These are phyloP conservation scores for Desmodesmus armatus DNA, from an alignment of 139 green algal genomes.

Conservation along the genomic window DNA sequence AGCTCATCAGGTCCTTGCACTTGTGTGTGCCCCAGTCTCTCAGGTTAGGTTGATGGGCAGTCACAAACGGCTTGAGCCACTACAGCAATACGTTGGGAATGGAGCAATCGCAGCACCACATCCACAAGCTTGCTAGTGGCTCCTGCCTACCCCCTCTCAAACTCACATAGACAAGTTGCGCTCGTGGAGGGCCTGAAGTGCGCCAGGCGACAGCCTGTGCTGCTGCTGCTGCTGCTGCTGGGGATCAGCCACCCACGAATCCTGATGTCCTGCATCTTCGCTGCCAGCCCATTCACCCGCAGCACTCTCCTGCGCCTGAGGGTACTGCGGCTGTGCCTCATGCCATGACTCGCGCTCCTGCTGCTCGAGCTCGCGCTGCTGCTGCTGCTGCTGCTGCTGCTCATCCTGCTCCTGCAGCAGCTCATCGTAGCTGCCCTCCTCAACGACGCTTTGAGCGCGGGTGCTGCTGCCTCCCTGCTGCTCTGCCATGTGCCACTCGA, in stretches of 20 bases:
- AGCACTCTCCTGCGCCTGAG: not conserved
- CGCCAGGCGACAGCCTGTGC: conserved; percentile 5
- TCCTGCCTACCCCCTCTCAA: too few species aligned
- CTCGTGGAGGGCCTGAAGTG: conserved; percentile 20
- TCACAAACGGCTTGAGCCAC: too few species aligned
- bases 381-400: not conserved
- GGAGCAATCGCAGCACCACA: not conserved
- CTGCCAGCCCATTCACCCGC: not conserved
- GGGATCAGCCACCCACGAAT: too few species aligned
- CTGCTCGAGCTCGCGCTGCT: not conserved
- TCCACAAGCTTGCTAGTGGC: too few species aligned
- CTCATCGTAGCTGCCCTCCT: not conserved
- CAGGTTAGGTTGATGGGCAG: too few species aligned
- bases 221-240: conserved; percentile 25
- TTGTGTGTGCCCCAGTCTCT: too few species aligned
- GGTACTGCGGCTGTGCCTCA: conserved; percentile 17
- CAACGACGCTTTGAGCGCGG: too few species aligned
- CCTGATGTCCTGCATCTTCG: not conserved
- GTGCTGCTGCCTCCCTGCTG: not conserved
- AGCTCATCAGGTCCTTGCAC: too few species aligned
- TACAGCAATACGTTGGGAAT: not conserved
- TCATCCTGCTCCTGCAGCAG: not conserved
- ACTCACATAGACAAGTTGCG: not conserved
- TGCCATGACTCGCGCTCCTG: conserved; percentile 2
- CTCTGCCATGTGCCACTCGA: not conserved